Base-by-base conservation (phyloP, 345 rosid species). In the Gossypium stocksii region DNA sequence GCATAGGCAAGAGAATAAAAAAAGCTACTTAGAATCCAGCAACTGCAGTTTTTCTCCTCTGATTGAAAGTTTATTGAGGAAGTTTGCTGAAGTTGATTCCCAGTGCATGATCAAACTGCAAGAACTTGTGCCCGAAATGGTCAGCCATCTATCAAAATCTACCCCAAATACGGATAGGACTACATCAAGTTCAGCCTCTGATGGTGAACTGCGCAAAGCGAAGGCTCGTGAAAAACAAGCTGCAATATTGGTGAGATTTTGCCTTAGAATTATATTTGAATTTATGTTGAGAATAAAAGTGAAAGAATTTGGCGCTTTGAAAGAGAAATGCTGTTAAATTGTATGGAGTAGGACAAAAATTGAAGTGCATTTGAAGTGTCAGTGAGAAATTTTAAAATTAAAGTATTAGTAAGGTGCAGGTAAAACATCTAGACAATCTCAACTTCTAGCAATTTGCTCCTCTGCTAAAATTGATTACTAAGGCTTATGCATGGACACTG, bases 181-280 rank as follows among this genome's bases (percentile, higher is more conserved):
- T 63, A 72, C 52, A 27, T 45, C 80, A 57, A 80, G 77, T 52
- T 80, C 86, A 66, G 70, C 74, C 61, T 86, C 93, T 75, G 86
- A 90, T 64, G 77, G 78, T 73, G 97, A 93, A 80, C 89, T 74
- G 79, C 96, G 87, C 82, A 93, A 91, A 85, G 94, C 92, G 14
- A 89, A 86, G 83, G 98, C 98, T 73, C 89, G 93, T 27, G 91
- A 93, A 80, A 88, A 90, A 76, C 98, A 95, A 82, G 98, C 90
- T 75, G 91, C 90, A 49, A 78, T 93, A 71, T 53, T 95, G 97
- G 99, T 95, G 80, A 79, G 96, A 76, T 75, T 51, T 71, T 71
- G 62, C n/a, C 79, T 65, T 65, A 14, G 22, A 49, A 10, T 65
- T 61, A 23, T 43, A 8, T 65, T 48, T 73, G 19, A n/a, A 20